Percentiles rank a stretch among this genome's conserved stretches.
phyloP scores from a whole-genome alignment of 768 basidiomycete genomes.

The Xanthoconium purpureum region DNA sequence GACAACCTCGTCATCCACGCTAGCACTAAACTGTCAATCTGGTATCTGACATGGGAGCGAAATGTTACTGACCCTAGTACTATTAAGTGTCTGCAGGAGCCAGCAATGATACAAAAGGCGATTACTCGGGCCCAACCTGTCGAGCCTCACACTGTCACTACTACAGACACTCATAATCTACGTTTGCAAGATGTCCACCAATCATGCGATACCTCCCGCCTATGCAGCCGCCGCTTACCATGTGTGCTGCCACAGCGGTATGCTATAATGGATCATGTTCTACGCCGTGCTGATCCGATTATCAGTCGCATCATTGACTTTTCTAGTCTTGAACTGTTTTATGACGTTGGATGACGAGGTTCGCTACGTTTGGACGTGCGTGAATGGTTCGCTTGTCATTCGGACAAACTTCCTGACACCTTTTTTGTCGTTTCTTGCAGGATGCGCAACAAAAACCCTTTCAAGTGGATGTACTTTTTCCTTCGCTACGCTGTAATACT shows the following conservation, averaged over 20 bases:
- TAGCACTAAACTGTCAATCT: too few relatives aligned
- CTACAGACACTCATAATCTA: too few relatives aligned
- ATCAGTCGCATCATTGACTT: constrained; percentile 11
- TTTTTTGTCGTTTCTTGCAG: constrained; percentile 5
- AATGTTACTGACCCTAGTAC: too few relatives aligned
- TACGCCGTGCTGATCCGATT: neutral
- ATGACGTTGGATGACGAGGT: constrained; percentile 19
- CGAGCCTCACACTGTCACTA: too few relatives aligned
- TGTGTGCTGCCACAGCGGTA: constrained; percentile 14
- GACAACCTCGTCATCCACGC: too few relatives aligned
- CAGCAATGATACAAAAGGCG: too few relatives aligned
- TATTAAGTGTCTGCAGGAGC: too few relatives aligned
- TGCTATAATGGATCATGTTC: neutral
- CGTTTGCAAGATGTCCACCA: too few relatives aligned
- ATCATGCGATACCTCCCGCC: neutral
- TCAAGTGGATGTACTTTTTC: constrained; percentile 31
- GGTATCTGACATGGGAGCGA: too few relatives aligned
- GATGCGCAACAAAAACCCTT: constrained; percentile 17
- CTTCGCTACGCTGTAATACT: constrained; percentile 23
- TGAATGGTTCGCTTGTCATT: neutral
- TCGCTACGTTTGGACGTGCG: constrained; percentile 25
- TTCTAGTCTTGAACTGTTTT: constrained; percentile 14
- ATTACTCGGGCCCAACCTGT: too few relatives aligned
- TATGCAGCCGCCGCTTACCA: neutral
- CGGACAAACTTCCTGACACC: neutral